phyloP scores from a whole-genome alignment of 768 basidiomycete genomes.

The Rhizopogon salebrosus region DNA sequence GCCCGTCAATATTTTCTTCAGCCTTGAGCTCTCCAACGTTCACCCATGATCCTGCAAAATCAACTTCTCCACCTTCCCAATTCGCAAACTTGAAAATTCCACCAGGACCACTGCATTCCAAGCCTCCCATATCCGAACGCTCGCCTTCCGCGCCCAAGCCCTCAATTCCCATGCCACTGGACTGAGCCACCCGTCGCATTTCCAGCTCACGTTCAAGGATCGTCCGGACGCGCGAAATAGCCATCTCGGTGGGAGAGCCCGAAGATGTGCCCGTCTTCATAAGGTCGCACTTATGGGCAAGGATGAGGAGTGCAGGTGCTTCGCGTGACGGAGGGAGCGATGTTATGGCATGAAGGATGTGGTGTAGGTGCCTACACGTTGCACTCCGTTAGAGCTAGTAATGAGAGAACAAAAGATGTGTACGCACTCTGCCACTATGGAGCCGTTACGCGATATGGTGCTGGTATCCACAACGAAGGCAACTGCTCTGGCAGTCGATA shows the following conservation, averaged over 20 bases:
- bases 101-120: constrained; percentile 59
- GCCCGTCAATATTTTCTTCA: constrained; percentile 38
- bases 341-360: constrained; percentile 61
- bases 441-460: constrained; percentile 69
- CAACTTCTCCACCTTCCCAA: constrained; percentile 83
- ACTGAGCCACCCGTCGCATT: constrained; percentile 62
- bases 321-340: constrained; percentile 68
- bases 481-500: constrained; percentile 57
- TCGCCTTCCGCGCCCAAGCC: constrained; percentile 68
- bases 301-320: constrained; percentile 55
- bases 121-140: constrained; percentile 60
- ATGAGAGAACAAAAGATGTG: background rate
- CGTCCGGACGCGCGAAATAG: constrained; percentile 64
- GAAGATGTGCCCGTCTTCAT: constrained; percentile 42
- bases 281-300: constrained; percentile 76
- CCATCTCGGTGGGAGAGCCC: constrained; percentile 38
- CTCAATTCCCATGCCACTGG: constrained; percentile 65
- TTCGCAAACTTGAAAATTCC: constrained; percentile 66
- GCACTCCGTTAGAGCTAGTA: constrained; percentile 1
- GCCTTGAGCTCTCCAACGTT: constrained; percentile 25
- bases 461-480: constrained; percentile 80
- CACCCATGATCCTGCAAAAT: constrained; percentile 58
- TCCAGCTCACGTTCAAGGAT: constrained; percentile 84
- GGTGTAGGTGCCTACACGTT: constrained; percentile 61
- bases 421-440: constrained; percentile 76